Percentiles rank a stretch among this genome's conserved stretches.
Conservation (phyloP, 257 asterid species). For the Cynanchum wilfordii region DNA sequence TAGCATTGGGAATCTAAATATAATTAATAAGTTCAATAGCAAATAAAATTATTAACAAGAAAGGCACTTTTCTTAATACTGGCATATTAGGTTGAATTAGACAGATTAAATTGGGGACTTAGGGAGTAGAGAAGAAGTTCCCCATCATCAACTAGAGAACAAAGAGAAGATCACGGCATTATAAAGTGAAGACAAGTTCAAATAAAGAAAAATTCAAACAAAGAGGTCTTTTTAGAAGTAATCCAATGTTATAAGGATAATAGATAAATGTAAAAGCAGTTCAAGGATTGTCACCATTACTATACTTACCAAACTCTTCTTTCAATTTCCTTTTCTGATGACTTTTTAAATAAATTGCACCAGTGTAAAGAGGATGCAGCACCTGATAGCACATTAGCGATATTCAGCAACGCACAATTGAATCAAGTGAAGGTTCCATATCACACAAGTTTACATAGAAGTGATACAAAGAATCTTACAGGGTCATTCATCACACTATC, state of each 20-base stretch:
- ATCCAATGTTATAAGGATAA: background rate
- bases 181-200: background rate
- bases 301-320: conserved; percentile 76
- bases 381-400: conserved; percentile 44
- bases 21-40: too few species aligned
- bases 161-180: background rate
- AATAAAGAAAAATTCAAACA: background rate
- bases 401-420: conserved; percentile 20
- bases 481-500: conserved; percentile 23
- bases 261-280: background rate
- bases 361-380: conserved; percentile 56
- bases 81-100: too few species aligned
- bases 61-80: too few species aligned
- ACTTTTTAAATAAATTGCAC: conserved; percentile 54
- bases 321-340: conserved; percentile 72
- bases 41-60: too few species aligned
- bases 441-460: background rate
- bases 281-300: background rate
- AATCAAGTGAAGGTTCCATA: background rate
- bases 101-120: too few species aligned
- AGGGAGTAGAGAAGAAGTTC: background rate
- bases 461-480: conserved; percentile 29
- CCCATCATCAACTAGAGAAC: background rate
- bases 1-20: too few species aligned
- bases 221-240: background rate